These are phyloP conservation scores for Rhynchospora breviuscula DNA, from an alignment of 176 grass and related monocot species.

Conservation along the genomic window DNA sequence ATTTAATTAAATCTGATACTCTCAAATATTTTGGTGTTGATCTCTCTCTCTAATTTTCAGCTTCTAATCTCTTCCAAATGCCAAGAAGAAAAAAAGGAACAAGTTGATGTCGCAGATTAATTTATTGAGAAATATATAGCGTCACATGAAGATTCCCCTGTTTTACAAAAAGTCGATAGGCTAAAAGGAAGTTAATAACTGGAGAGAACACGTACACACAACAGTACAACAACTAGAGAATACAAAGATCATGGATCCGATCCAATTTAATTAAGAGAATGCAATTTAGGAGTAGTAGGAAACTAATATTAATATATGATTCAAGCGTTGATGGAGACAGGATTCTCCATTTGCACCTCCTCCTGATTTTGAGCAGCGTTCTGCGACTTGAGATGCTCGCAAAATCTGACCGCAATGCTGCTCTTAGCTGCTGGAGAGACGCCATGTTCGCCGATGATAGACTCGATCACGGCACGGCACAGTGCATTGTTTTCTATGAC, in stretches of 20 bases:
- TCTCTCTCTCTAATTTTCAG: not conserved
- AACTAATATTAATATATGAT: not conserved
- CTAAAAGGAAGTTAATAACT: no score
- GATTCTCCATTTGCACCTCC: constrained; percentile 8
- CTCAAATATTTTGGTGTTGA: not conserved
- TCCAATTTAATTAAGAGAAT: not conserved
- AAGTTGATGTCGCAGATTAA: not conserved
- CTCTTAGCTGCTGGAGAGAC: constrained; percentile 69
- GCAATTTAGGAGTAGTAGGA: no score
- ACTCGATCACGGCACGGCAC: constrained; percentile 58
- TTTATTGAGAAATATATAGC: not conserved
- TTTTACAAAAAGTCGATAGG: no score
- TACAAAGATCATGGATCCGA: not conserved
- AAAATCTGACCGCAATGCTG: constrained; percentile 57
- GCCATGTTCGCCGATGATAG: constrained; percentile 78
- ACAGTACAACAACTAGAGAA: not conserved
- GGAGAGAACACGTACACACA: no score
- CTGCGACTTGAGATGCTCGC: constrained; percentile 35
- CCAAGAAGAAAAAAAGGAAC: not conserved
- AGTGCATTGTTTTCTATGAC: constrained; percentile 58
- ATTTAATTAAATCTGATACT: no score
- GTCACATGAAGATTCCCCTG: not conserved
- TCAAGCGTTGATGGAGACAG: not conserved
- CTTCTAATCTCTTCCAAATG: not conserved
- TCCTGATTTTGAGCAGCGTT: not conserved